Conservation (phyloP, 306 rosid genomes). For the Quercus suber region DNA sequence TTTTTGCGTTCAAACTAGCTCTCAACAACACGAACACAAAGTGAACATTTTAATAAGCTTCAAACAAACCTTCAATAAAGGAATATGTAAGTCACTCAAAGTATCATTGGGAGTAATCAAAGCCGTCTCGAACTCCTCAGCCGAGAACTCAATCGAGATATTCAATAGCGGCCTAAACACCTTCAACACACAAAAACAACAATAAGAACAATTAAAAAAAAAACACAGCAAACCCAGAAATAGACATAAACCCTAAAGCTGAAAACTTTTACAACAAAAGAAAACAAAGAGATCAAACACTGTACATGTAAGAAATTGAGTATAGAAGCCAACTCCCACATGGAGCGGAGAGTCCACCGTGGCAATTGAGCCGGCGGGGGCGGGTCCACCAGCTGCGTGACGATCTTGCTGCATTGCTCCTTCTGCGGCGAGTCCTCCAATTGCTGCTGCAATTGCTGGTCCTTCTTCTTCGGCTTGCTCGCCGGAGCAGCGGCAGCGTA, state of each 20-base stretch:
- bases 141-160: constrained; percentile 79
- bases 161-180: constrained; percentile 82
- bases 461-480: constrained; percentile 44
- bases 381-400: constrained; percentile 69
- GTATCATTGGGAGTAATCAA: constrained; percentile 86
- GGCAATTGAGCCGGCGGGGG: constrained; percentile 79
- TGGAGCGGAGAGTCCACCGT: constrained; percentile 83
- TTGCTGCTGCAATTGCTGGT: constrained; percentile 2
- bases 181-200: constrained; percentile 37
- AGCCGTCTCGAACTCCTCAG: constrained; percentile 95
- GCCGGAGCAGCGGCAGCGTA: constrained; percentile 39
- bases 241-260: constrained; percentile 30
- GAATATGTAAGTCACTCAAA: constrained; percentile 89
- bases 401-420: constrained; percentile 81
- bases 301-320: constrained; percentile 90
- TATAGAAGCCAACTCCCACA: constrained; percentile 96
- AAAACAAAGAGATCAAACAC: constrained; percentile 30
- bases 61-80: constrained; percentile 78
- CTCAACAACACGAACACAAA: constrained; percentile 8
- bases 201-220: neutral
- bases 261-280: constrained; percentile 7
- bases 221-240: constrained; percentile 10
- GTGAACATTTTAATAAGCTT: no score
- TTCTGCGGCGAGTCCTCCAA: constrained; percentile 31
- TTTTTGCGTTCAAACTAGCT: constrained; percentile 7